phyloP scores from a whole-genome alignment of 78 protist species.

The Cavenderia fasciculata region DNA sequence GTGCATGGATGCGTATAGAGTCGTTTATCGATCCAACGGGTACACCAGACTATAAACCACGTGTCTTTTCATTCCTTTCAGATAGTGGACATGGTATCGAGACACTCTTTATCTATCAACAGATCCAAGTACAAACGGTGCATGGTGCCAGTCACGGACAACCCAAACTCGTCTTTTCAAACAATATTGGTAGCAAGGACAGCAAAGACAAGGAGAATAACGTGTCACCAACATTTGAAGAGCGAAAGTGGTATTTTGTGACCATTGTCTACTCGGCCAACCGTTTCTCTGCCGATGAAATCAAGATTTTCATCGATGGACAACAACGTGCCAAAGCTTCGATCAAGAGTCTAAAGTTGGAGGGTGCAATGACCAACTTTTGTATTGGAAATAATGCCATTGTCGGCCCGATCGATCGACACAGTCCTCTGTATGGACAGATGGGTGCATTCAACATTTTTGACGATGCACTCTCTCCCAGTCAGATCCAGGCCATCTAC shows the following conservation, averaged over 20 bases:
- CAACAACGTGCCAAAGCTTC: constrained; percentile 20
- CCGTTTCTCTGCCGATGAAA: background rate
- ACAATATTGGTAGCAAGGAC: no score
- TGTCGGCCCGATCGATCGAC: background rate
- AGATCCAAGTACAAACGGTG: constrained; percentile 15
- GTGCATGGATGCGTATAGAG: constrained; percentile 68
- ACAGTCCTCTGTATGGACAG: constrained; percentile 59
- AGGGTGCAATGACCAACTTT: constrained; percentile 21
- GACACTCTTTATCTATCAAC: constrained; percentile 57
- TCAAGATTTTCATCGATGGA: constrained; percentile 49
- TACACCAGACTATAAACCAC: constrained; percentile 71
- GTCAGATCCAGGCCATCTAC: constrained; percentile 44
- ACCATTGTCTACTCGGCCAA: constrained; percentile 24
- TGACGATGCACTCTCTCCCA: constrained; percentile 54
- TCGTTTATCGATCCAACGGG: constrained; percentile 74
- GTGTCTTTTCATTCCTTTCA: constrained; percentile 44
- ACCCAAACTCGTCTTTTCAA: background rate
- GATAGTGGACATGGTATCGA: constrained; percentile 69
- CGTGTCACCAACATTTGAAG: constrained; percentile 22
- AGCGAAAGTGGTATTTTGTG: constrained; percentile 56
- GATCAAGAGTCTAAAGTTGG: background rate
- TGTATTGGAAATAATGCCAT: constrained; percentile 37
- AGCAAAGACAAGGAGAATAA: no score
- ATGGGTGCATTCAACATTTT: constrained; percentile 73
- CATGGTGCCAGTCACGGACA: background rate